Conservation (phyloP, 2,329 filamentous ascomycete genomes). For the Penicillium rolfsii region DNA sequence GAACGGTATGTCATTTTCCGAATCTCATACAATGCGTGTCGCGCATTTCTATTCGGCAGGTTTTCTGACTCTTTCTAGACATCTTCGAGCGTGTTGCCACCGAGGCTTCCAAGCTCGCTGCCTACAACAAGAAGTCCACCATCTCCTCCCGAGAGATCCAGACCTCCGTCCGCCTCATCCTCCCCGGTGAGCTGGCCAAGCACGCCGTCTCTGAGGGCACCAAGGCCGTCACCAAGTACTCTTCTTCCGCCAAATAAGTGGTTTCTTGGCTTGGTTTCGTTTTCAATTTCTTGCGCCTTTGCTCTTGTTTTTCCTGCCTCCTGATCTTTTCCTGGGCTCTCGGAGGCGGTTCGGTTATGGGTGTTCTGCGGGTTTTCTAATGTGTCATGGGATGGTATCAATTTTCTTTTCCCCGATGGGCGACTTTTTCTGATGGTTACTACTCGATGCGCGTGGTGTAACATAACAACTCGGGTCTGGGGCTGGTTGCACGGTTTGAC, state of each 20-base stretch:
- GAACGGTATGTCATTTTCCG: constrained; percentile 71
- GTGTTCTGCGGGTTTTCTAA: constrained; percentile 52
- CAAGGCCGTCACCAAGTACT: constrained; percentile 99
- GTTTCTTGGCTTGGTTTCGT: constrained; percentile 51
- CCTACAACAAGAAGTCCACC: constrained; percentile 99
- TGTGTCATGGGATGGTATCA: constrained; percentile 54
- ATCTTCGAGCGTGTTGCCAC: constrained; percentile 99
- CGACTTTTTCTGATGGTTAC: constrained; percentile 49
- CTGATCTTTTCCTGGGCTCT: constrained; percentile 46
- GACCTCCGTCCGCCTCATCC: constrained; percentile 96
- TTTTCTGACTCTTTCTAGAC: constrained; percentile 58
- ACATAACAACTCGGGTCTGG: constrained; percentile 51
- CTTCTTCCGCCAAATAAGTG: constrained; percentile 95
- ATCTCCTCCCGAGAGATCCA: constrained; percentile 99
- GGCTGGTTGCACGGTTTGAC: constrained; percentile 38
- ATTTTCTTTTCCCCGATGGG: constrained; percentile 45
- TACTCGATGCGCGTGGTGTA: constrained; percentile 50
- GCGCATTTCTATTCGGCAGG: constrained; percentile 1
- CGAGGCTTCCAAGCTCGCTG: constrained; percentile 97
- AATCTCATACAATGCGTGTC: neutral
- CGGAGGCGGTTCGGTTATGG: constrained; percentile 50
- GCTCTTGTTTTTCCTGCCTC: constrained; percentile 46
- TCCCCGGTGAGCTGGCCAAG: constrained; percentile 98
- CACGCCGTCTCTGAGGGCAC: constrained; percentile 99
- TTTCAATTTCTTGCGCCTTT: constrained; percentile 53